Conservation (phyloP, 371 early-diverging fungal genomes). For the Mucor lusitanicus region DNA sequence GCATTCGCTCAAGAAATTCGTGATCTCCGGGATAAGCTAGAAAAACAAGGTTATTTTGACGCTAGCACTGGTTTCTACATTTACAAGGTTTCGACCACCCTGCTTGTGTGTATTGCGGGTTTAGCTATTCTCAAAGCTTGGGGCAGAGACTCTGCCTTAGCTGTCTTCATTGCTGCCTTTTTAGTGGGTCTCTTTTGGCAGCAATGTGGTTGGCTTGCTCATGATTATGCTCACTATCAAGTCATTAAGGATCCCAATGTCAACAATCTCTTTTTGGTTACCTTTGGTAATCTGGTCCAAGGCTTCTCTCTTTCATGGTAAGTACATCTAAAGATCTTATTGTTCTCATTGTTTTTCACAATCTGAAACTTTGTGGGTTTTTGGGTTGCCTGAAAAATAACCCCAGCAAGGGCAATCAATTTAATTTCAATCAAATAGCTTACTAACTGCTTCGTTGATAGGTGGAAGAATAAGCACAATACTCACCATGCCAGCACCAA, state of each 20-base stretch:
- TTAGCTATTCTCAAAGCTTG: slow-evolving; percentile 53
- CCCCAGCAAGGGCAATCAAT: background rate
- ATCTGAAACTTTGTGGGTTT: background rate
- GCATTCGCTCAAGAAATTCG: slow-evolving; percentile 65
- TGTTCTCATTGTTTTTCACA: background rate
- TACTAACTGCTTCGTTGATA: slow-evolving; percentile 5
- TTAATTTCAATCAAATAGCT: slow-evolving; percentile 12
- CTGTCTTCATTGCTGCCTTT: slow-evolving; percentile 59
- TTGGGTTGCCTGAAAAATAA: background rate
- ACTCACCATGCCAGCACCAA: slow-evolving; percentile 88
- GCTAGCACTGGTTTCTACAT: slow-evolving; percentile 71
- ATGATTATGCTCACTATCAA: slow-evolving; percentile 88
- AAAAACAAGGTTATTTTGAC: slow-evolving; percentile 64
- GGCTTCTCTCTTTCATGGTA: slow-evolving; percentile 76
- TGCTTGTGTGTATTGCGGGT: slow-evolving; percentile 55
- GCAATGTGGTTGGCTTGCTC: slow-evolving; percentile 88
- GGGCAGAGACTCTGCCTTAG: slow-evolving; percentile 54
- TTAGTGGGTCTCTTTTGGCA: slow-evolving; percentile 83
- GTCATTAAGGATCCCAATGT: slow-evolving; percentile 69
- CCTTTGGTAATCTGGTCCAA: slow-evolving; percentile 79
- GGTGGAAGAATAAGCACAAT: slow-evolving; percentile 92
- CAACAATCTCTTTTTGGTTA: slow-evolving; percentile 70
- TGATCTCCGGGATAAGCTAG: slow-evolving; percentile 61
- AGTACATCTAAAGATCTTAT: background rate
- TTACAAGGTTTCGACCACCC: slow-evolving; percentile 63